Evolutionary conservation across 345 rosid species (phyloP), one percentile per base, ranked within the genome.

Genomic region (Eucalyptus albens): DNA sequence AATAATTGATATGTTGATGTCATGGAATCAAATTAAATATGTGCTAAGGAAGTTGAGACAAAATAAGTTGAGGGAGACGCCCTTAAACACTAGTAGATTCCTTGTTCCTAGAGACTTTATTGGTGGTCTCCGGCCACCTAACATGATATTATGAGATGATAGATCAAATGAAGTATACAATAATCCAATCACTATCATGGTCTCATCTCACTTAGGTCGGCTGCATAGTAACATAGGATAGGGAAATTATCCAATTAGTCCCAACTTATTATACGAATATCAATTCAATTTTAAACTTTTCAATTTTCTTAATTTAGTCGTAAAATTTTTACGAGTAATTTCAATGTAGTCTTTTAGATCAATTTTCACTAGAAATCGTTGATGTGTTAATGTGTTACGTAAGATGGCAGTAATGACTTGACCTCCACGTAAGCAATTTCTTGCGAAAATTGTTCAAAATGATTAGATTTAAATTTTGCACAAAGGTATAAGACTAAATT

Each of bases 401-500:
- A 65, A 29, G 37, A 14, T 15, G 11, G 10, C 3, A 1, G 10
- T 31, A 29, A 29, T n/a, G 37, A 65, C 40, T 15, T 7, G 40
- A n/a, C 19, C 40, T 15, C 11, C 21, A 65, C 4, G 19, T n/a
- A 13, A 65, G 19, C 6, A n/a, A 29, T 29, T 65, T 65, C 19
- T 15, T 15, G 37, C 1, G 1, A n/a, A 65, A n/a, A n/a, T n/a
- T 65, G 40, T 14, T 4, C 3, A 4, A 1, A 65, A n/a, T n/a
- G 21, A 65, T 15, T 65, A 65, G 10, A n/a, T 15, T 65, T 40
- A 15, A 65, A 65, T 65, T 65, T n/a, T 1, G 5, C 6, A n/a
- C 37, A 65, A 65, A n/a, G 8, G 9, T 65, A 7, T 65, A 2
- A 5, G 77, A 65, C 67, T 65, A 15, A 65, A 65, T n/a, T n/a